Evolutionary conservation across 2,329 filamentous ascomycete species (phyloP), one percentile per base, ranked within the genome.

Genomic region (Calonectria montana): DNA sequence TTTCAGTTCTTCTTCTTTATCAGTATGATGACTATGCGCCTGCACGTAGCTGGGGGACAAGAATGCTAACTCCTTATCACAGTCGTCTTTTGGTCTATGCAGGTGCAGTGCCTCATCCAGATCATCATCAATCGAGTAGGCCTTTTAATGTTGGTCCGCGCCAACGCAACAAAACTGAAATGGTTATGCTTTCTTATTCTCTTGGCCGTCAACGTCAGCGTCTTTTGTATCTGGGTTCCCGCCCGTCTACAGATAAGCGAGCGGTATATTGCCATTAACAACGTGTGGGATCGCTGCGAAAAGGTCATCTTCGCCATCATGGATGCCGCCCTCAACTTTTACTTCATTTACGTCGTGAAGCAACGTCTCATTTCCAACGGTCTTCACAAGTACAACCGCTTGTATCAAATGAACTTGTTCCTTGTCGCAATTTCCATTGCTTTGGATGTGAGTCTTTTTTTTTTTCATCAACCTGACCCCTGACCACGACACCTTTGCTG

Each of bases 71-170:
- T 12, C 0, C 0, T n/a, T 9, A 3, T n/a, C 4, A 3, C 69
- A 85, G 77, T 80, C 53, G 69, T 79, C 23, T 79, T 74, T 57
- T 80, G 79, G 79, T 78, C 75, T 9, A 82, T 86, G 1, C 85
- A 88, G 74, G 78, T 81, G 10, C 79, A 81, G 65, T 82, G 86
- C 18, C 79, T 88, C 1, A 85, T 88, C 76, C 87, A 88, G 74
- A 88, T 88, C 55, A 88, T 88, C 76, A 86, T 88, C 76, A 88
- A 88, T 72, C 85, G 87, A 65, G 84, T 88, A 15, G 82, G 84
- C 1, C 80, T 88, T 6, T 82, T 88, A 39, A 83, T 87, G 66
- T 80, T 85, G 5, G 78, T 85, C 64, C 82, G 81, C 79, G 82
- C 31, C 48, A 75, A 39, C 77, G 78, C 50, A 10, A 79, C 77